phyloP scores from a whole-genome alignment of 176 grass and related monocot species.

The Carex scoparia region DNA sequence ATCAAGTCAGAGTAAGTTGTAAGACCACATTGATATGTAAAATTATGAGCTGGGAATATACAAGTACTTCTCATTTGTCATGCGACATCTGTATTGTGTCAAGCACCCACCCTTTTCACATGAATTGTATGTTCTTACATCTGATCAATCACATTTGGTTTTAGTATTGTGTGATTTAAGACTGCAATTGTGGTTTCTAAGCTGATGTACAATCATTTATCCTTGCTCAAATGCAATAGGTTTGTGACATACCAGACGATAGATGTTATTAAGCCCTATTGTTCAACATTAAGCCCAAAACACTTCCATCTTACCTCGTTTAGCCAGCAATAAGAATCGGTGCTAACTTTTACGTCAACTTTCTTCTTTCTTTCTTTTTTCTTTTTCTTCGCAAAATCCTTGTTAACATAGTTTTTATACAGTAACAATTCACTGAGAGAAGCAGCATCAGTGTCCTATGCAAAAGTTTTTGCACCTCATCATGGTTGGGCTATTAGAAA shows the following conservation, averaged over 20 bases:
- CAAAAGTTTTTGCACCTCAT: conserved; percentile 84
- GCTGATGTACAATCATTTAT: background rate
- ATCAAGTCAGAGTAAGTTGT: conserved; percentile 51
- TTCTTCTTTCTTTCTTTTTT: background rate
- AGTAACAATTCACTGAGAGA: conserved; percentile 78
- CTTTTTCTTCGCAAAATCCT: background rate
- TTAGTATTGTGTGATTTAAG: background rate
- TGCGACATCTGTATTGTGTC: background rate
- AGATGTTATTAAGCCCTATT: background rate
- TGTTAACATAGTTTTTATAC: conserved; percentile 1
- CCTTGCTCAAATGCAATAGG: background rate
- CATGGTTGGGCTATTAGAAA: conserved; percentile 88
- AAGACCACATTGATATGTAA: background rate
- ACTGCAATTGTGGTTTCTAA: background rate
- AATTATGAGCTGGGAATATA: background rate
- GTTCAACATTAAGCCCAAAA: background rate
- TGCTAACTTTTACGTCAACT: background rate
- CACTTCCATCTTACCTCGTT: background rate
- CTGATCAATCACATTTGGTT: background rate
- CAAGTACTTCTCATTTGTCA: background rate
- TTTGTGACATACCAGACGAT: background rate
- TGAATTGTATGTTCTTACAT: background rate
- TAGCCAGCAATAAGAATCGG: background rate
- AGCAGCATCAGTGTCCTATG: conserved; percentile 73
- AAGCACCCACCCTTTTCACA: background rate